Evolutionary conservation across 331 rosid genomes (phyloP).

Genomic region (Phaseolus coccineus): DNA sequence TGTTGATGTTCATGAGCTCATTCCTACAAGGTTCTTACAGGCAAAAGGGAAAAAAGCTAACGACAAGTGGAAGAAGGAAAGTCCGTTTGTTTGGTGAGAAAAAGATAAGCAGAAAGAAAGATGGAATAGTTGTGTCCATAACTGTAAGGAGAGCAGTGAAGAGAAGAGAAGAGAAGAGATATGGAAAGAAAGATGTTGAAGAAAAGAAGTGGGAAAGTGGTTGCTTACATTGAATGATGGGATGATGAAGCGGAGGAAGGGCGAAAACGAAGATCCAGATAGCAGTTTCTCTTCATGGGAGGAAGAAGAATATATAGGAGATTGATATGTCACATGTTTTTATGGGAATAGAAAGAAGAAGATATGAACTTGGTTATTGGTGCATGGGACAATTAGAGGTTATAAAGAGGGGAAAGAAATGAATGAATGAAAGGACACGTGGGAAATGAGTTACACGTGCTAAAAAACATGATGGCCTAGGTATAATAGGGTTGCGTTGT

Average conservation of each 20-base stretch:
- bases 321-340: not conserved
- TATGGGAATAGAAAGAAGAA: not conserved
- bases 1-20: slow-evolving; percentile 30
- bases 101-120: not conserved
- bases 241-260: not conserved
- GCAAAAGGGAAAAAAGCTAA: slow-evolving; percentile 6
- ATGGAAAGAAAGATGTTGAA: too few species aligned
- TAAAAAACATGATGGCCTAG: not conserved
- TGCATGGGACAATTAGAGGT: slow-evolving; percentile 25
- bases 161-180: too few species aligned
- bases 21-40: slow-evolving; percentile 39
- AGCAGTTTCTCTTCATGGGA: slow-evolving; percentile 46
- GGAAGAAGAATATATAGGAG: too few species aligned
- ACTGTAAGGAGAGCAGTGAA: too few species aligned
- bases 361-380: not conserved
- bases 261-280: slow-evolving; percentile 20
- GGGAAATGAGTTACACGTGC: slow-evolving; percentile 53
- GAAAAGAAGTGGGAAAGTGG: too few species aligned
- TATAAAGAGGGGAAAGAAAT: slow-evolving; percentile 32
- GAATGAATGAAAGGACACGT: slow-evolving; percentile 35
- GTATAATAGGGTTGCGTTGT: slow-evolving; percentile 13
- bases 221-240: slow-evolving; percentile 42
- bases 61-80: not conserved
- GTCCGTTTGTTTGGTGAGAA: not conserved
- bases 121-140: too few species aligned